Base-by-base conservation (phyloP, 75 land plant genomes). In the Selaginella tamariscina region DNA sequence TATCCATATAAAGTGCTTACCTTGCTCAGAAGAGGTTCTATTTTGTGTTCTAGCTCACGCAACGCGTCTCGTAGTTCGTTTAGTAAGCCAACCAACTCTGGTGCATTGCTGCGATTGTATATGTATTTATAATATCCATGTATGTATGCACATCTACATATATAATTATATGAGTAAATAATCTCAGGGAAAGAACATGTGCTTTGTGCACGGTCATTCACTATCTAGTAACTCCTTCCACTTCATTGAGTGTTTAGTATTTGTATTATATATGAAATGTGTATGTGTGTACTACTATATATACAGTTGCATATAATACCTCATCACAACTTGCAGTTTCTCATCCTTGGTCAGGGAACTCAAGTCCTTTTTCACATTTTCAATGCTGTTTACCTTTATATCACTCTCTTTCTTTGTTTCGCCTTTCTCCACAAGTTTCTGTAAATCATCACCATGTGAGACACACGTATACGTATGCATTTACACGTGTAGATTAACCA, bases 61-160 rank as follows among this genome's bases (percentile, higher is more conserved):
- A 82, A 74, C 2, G 81, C 78, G 68, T 82, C 85, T 68, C 78
- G 75, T 67, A 95, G 70, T 68, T 90, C 96, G 49, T 85, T 72
- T 2, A 83, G 71, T 56, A 90, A 71, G 39, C 86, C 88, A 59
- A 90, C 80, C 27, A 95, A 73, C 65, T 95, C 99, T 31, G 99
- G 99, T 64, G 96, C 92, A 76, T 87, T 80, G 81, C 99, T 95
- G 80, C 33, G 72, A 70, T n/a, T n/a, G n/a, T n/a, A n/a, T n/a
- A n/a, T n/a, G n/a, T n/a, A n/a, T n/a, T n/a, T n/a, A n/a, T n/a
- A n/a, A n/a, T n/a, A n/a, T n/a, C n/a, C n/a, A n/a, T n/a, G n/a
- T 15, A 39, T 39, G 49, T 39, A 39, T 5, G 11, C 49, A 39
- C 5, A 39, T 5, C 15, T 5, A 39, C 5, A 39, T 39, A 5